Evolutionary conservation across 305 asterid species (phyloP).

Genomic region (Fraxinus albicans): DNA sequence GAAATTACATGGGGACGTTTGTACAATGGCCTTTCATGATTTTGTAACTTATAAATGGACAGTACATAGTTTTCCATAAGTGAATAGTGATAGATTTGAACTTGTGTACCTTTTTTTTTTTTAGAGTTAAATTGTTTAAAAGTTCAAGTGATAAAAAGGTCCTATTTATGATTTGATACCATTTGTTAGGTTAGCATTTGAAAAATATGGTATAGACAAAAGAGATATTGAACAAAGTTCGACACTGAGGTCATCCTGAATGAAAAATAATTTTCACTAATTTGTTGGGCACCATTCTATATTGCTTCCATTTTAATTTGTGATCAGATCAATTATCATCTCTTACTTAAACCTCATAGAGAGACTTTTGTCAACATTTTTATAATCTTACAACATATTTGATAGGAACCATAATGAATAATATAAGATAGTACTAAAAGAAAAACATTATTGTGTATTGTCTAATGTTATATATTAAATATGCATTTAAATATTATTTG

Average conservation of each 20-base stretch:
- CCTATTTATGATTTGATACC: background rate
- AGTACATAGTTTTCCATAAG: background rate
- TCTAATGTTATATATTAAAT: too few relatives aligned
- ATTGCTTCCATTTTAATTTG: too few relatives aligned
- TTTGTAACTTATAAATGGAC: background rate
- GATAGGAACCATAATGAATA: too few relatives aligned
- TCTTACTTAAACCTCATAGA: too few relatives aligned
- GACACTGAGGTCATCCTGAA: background rate
- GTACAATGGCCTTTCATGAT: background rate
- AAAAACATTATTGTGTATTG: too few relatives aligned
- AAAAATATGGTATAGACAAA: background rate
- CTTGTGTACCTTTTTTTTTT: background rate
- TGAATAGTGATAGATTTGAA: background rate
- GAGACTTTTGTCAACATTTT: too few relatives aligned
- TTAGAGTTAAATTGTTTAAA: background rate
- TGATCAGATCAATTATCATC: too few relatives aligned
- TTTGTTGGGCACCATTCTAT: too few relatives aligned
- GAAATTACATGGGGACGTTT: background rate
- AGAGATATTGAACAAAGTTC: background rate
- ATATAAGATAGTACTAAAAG: too few relatives aligned
- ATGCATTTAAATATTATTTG: too few relatives aligned
- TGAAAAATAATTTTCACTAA: too few relatives aligned
- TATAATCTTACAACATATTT: too few relatives aligned
- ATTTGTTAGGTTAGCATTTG: background rate
- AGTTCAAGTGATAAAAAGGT: background rate